Evolutionary conservation across 768 basidiomycete genomes (phyloP), one percentile per base, ranked within the genome.

Genomic region (Kwoniella bestiolae): DNA sequence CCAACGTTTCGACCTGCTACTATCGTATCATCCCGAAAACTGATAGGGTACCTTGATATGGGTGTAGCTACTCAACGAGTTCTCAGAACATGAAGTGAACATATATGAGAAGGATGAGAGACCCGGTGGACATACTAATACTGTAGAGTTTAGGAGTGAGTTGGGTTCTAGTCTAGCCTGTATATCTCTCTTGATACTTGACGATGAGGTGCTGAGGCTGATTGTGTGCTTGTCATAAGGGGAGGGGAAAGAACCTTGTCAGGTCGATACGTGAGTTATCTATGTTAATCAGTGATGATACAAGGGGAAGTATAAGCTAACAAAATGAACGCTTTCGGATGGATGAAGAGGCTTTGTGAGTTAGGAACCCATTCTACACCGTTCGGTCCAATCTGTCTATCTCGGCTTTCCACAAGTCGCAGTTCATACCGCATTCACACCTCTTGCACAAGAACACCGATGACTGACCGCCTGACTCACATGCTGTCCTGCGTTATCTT

Each of bases 51-150:
- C 12, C 18, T 0, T 41, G n/a, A 3, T 16, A 9, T 41, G 38
- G 12, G 12, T 18, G 11, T 59, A 88, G 88, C 83, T 89, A 18
- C 82, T 91, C 65, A 91, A 91, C 68, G 88, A 90, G 72, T 82
- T 87, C 73, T 89, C 88, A 53, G 85, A 87, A 56, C 88, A 90
- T 72, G 86, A 88, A 76, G 90, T 90, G 11, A 88, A 91, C 67
- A 81, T 91, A 5, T 91, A 86, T 72, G 89, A 92, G 75, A 84
- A 88, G 3, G 88, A 88, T 55, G 77, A 79, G 51, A 85, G 88
- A 49, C 85, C 87, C 0, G 90, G 90, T 12, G 90, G 90, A 6
- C 90, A 91, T 73, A 89, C 90, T 6, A 87, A 92, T 74, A 91
- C 91, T 0, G 87, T 90, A 8, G 76, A 75, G 45, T 90, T 86